Evolutionary conservation across 75 land plant species (phyloP), one percentile per base, ranked within the genome.

Genomic region (Picea sitchensis): DNA sequence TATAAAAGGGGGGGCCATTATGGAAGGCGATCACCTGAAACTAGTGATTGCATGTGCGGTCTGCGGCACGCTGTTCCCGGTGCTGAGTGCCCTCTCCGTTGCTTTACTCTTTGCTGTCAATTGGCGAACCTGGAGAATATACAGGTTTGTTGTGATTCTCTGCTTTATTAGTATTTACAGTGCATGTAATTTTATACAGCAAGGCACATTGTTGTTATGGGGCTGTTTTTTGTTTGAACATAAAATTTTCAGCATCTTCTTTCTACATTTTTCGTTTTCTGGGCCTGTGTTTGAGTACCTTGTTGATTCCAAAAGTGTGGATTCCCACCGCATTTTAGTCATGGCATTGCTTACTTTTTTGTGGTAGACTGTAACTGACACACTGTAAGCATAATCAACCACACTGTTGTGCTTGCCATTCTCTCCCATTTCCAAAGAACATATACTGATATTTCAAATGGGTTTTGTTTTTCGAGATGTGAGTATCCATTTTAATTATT

Each of bases 121-220:
- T 84, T 96, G 99, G 99, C 84, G 99, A 38, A 98, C 99, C 2
- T 96, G 99, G 99, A 85, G 99, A 76, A 89, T 96, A 75, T 96
- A 91, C 85, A 96, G 99, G 99, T 96, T 59, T 2, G 31, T 44
- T 1, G 58, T 69, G 47, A 11, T 51, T 15, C n/a, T 69, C 41
- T 17, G 68, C 4, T 78, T 34, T 41, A 38, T 32, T 1, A 20
- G 9, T 36, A 17, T 36, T 59, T 34, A 23, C 23, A 57, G 26
- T 14, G 26, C 38, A 26, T 26, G 23, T 51, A n/a, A 72, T 51
- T 73, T 73, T 1, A 41, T 73, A 31, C 17, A 14, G 15, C 5
- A 41, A 6, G 3, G 30, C 71, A 20, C 57, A 47, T 68, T 47
- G 5, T 21, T 47, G 14, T 56, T 13, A 54, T 23, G 77, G 15